These are phyloP conservation scores for Kuraishia piskuri DNA, from an alignment of 805 yeast species.

Conservation along the genomic window DNA sequence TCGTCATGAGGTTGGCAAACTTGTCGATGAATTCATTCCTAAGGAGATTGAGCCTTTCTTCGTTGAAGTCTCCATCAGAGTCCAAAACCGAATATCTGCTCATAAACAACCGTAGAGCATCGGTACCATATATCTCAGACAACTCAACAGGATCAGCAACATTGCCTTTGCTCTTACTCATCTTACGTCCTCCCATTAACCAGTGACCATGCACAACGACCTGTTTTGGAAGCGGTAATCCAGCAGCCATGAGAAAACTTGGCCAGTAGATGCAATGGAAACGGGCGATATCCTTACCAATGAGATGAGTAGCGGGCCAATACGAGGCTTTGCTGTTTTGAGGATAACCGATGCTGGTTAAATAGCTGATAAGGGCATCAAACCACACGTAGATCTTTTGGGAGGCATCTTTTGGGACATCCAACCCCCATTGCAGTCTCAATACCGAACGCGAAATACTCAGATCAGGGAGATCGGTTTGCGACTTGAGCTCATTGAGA, in stretches of 20 bases:
- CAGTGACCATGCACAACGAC: conserved; percentile 92
- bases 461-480: conserved; percentile 47
- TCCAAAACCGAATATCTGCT: conserved; percentile 68
- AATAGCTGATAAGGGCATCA: conserved; percentile 83
- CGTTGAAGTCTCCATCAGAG: conserved; percentile 74
- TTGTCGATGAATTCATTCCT: conserved; percentile 71
- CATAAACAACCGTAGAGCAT: conserved; percentile 66
- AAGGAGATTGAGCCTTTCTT: conserved; percentile 37
- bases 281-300: conserved; percentile 86
- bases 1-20: conserved; percentile 68
- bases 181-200: conserved; percentile 82
- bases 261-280: conserved; percentile 97
- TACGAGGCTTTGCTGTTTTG: conserved; percentile 10
- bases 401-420: conserved; percentile 69
- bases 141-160: conserved; percentile 85
- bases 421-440: conserved; percentile 82
- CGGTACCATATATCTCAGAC: conserved; percentile 56
- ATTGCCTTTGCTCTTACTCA: conserved; percentile 90
- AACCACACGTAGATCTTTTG: conserved; percentile 95
- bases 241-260: conserved; percentile 78
- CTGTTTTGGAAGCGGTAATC: conserved; percentile 56
- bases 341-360: conserved; percentile 65
- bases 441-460: conserved; percentile 81
- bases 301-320: conserved; percentile 73
- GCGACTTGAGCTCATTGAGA: conserved; percentile 44